These are phyloP conservation scores for Mycena sanguinolenta DNA, from an alignment of 768 basidiomycete genomes.

Conservation along the genomic window DNA sequence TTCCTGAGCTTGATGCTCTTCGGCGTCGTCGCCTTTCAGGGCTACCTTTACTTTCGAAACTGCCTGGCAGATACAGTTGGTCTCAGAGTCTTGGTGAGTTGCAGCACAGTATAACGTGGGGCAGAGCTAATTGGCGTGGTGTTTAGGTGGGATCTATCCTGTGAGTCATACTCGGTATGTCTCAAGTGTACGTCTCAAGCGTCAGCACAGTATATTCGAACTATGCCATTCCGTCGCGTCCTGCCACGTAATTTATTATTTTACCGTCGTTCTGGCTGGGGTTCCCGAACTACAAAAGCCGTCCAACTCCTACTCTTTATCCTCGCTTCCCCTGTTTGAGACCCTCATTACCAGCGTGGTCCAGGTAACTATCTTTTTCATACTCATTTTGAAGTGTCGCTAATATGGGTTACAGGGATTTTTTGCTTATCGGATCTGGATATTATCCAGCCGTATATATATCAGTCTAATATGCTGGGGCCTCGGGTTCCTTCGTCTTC, in stretches of 20 bases:
- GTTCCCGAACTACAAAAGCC: constrained; percentile 37
- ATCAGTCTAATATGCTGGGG: constrained; percentile 45
- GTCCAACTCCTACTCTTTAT: constrained; percentile 38
- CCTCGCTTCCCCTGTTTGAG: constrained; percentile 43
- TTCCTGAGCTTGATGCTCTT: constrained; percentile 30
- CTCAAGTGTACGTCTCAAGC: background rate
- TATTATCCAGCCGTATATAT: constrained; percentile 42
- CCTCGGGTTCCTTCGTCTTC: constrained; percentile 42
- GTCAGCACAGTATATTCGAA: constrained; percentile 22
- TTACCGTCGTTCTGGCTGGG: constrained; percentile 46
- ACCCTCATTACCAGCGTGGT: constrained; percentile 39
- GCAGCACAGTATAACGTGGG: no score
- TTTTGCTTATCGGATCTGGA: constrained; percentile 46
- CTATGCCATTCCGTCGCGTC: constrained; percentile 28
- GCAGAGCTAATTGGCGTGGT: background rate
- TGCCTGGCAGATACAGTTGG: constrained; percentile 16
- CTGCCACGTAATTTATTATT: constrained; percentile 46
- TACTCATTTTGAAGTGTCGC: background rate
- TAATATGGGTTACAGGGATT: constrained; percentile 42
- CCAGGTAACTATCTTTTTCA: no score
- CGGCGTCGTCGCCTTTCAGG: constrained; percentile 28
- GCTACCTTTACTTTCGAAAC: constrained; percentile 29
- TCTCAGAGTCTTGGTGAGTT: constrained; percentile 28
- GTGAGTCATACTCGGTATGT: constrained; percentile 1
- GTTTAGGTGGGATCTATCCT: constrained; percentile 24